Evolutionary conservation across 129 eudicot genomes (phyloP).

Genomic region (Cynara cardunculus): DNA sequence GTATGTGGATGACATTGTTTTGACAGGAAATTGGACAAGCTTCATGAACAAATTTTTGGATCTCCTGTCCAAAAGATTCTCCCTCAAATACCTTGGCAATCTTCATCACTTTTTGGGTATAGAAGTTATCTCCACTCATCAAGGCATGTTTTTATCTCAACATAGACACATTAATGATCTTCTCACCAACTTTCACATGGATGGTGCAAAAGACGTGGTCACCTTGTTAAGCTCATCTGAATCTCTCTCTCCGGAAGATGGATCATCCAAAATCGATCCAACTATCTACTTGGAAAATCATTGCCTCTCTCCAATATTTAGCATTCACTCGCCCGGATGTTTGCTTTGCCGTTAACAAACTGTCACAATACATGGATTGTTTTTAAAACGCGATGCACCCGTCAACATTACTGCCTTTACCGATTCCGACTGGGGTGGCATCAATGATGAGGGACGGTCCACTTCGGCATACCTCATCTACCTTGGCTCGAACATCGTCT

Average conservation of each 20-base stretch:
- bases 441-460: background rate
- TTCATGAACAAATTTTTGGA: background rate
- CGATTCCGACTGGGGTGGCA: background rate
- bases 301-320: constrained; percentile 1
- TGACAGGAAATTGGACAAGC: background rate
- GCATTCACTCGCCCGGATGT: background rate
- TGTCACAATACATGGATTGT: background rate
- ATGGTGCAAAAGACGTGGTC: background rate
- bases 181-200: background rate
- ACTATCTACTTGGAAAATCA: background rate
- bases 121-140: background rate
- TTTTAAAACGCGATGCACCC: background rate
- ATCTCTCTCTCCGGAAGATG: background rate
- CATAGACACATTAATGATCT: constrained; percentile 1
- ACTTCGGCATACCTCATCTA: background rate
- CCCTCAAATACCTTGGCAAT: background rate
- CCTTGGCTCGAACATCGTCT: background rate
- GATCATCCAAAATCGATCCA: background rate
- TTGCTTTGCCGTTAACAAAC: background rate
- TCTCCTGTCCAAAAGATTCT: background rate
- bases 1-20: background rate
- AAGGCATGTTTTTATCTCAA: constrained; percentile 14
- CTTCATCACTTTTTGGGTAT: background rate
- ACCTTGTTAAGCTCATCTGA: background rate
- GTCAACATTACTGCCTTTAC: background rate